A percentile compares a stretch with the other conserved stretches of the same genome.
Evolutionary conservation across 768 basidiomycete genomes (phyloP).

Genomic region (Steccherinum ochraceum): DNA sequence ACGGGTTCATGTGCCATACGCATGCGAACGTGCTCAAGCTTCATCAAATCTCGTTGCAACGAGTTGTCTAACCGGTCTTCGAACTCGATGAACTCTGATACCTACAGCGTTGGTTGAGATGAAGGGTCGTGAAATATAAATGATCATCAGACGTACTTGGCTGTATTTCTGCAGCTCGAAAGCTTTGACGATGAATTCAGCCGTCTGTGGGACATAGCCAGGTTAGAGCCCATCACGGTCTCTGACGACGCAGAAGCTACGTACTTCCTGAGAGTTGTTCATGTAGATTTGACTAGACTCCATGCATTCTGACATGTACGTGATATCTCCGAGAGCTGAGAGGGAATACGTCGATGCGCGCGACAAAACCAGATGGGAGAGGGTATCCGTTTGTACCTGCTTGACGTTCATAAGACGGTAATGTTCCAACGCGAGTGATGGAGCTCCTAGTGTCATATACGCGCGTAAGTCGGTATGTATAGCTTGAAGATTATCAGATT

Average conservation of each 20-base stretch:
- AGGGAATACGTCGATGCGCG: constrained; percentile 76
- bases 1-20: constrained; percentile 69
- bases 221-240: background rate
- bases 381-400: constrained; percentile 83
- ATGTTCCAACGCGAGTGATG: constrained; percentile 69
- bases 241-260: too few species aligned
- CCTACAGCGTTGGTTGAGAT: constrained; percentile 38
- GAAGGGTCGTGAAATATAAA: background rate
- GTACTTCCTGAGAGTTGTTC: constrained; percentile 73
- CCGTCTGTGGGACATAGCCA: constrained; percentile 40
- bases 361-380: constrained; percentile 77
- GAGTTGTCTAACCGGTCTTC: constrained; percentile 81
- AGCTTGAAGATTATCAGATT: background rate
- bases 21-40: constrained; percentile 84
- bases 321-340: constrained; percentile 69
- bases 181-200: constrained; percentile 75
- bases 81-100: constrained; percentile 79
- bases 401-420: constrained; percentile 75
- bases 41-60: constrained; percentile 74
- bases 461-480: background rate
- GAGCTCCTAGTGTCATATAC: too few species aligned
- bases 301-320: constrained; percentile 67
- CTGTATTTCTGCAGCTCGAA: constrained; percentile 80
- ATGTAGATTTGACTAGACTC: constrained; percentile 79
- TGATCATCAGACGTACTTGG: constrained; percentile 39